These are phyloP conservation scores for Arabis alpina DNA, from an alignment of 345 rosid species.

Conservation along the genomic window DNA sequence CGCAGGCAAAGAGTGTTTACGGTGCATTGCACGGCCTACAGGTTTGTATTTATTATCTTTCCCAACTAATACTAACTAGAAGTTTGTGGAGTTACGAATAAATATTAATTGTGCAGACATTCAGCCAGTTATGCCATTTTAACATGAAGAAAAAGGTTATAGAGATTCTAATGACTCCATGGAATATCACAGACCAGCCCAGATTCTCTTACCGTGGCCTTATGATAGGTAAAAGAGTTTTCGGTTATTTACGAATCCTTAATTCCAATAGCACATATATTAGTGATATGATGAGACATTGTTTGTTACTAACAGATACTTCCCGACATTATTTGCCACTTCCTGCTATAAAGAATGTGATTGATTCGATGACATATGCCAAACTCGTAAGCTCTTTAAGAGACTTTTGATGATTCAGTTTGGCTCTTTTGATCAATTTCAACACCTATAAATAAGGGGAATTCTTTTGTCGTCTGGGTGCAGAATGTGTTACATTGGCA, in stretches of 20 bases:
- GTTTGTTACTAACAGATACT: constrained; percentile 57
- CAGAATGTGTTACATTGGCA: constrained; percentile 88
- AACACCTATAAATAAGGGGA: background rate
- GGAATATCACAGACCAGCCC: constrained; percentile 67
- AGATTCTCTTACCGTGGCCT: constrained; percentile 77
- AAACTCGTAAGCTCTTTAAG: constrained; percentile 57
- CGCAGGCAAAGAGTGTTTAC: constrained; percentile 68
- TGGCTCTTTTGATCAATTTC: constrained; percentile 13
- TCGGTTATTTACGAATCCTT: background rate
- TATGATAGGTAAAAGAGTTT: constrained; percentile 55
- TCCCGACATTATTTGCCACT: constrained; percentile 75
- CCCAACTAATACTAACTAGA: background rate
- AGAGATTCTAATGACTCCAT: constrained; percentile 61
- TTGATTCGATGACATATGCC: constrained; percentile 72
- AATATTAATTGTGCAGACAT: constrained; percentile 54
- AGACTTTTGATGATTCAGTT: background rate
- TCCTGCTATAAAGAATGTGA: constrained; percentile 63
- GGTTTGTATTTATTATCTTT: constrained; percentile 46
- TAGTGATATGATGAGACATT: background rate
- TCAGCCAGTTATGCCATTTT: constrained; percentile 72
- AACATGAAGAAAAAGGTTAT: constrained; percentile 50
- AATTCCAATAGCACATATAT: background rate
- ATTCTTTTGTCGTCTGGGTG: constrained; percentile 12
- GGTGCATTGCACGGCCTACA: constrained; percentile 81
- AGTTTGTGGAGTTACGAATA: background rate